Percentiles rank a stretch among this genome's conserved stretches.
Conservation (phyloP, 176 grass and related monocot species). For the Dactylis glomerata region DNA sequence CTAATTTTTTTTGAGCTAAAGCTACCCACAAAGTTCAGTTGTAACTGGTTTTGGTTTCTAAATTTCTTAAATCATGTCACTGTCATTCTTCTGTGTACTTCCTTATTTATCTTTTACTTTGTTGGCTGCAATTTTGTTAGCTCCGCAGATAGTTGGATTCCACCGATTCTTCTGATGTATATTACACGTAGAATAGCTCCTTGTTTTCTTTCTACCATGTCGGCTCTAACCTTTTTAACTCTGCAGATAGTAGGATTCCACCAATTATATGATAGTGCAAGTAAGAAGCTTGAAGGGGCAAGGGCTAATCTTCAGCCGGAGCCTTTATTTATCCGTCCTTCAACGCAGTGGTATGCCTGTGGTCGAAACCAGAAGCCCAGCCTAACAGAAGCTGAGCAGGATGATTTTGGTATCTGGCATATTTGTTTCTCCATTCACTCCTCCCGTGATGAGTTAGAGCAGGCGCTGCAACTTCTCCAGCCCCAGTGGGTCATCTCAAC, state of each 20-base stretch:
- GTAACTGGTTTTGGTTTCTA: background rate
- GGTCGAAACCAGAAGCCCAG: conserved; percentile 37
- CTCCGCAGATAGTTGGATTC: conserved; percentile 51
- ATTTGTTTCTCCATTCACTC: conserved; percentile 93
- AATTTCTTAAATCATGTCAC: background rate
- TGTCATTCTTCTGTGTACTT: background rate
- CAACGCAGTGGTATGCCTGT: conserved; percentile 84
- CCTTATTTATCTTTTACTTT: background rate
- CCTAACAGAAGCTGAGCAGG: conserved; percentile 61
- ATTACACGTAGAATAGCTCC: background rate
- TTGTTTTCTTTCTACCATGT: background rate
- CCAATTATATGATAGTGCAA: conserved; percentile 57
- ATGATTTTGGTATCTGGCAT: conserved; percentile 81
- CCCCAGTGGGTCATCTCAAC: conserved; percentile 93
- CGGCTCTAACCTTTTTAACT: background rate
- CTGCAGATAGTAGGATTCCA: conserved; percentile 63
- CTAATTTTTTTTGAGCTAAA: background rate
- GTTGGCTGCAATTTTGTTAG: background rate
- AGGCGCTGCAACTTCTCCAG: conserved; percentile 67
- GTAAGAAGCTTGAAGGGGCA: conserved; percentile 46
- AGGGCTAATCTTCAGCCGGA: conserved; percentile 48
- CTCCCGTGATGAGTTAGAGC: conserved; percentile 75
- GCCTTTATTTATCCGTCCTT: conserved; percentile 82
- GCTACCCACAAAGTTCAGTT: background rate
- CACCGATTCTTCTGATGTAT: conserved; percentile 19